These are phyloP conservation scores for Metrosideros polymorpha DNA, from an alignment of 441 rosid genomes.

Conservation along the genomic window DNA sequence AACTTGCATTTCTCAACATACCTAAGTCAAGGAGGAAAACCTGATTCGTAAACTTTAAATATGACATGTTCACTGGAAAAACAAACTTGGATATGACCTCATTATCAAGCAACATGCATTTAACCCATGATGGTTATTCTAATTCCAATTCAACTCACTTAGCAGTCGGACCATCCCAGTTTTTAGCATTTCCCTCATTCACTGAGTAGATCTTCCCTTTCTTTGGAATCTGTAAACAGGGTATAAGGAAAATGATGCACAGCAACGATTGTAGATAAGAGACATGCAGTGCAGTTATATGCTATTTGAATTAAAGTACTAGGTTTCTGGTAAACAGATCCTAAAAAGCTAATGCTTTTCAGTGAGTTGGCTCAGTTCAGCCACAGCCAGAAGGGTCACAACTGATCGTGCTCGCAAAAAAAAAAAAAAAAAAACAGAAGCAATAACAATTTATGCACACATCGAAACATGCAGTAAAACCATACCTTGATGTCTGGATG, in stretches of 20 bases:
- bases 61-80: not conserved
- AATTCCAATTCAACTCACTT: constrained; percentile 35
- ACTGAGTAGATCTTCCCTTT: constrained; percentile 94
- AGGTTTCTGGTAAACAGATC: not conserved
- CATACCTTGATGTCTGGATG: constrained; percentile 87
- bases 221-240: constrained; percentile 53
- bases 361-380: not conserved
- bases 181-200: constrained; percentile 95
- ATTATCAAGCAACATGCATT: not conserved
- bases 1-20: constrained; percentile 89
- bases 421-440: not conserved
- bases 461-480: not conserved
- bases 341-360: not conserved
- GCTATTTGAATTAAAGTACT: too few species aligned
- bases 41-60: not conserved
- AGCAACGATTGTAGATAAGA: not conserved
- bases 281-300: not conserved
- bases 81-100: not conserved
- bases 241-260: not conserved
- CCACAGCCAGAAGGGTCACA: not conserved
- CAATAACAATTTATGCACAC: not conserved
- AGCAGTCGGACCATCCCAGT: constrained; percentile 95
- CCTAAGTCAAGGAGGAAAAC: constrained; percentile 20
- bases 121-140: not conserved
- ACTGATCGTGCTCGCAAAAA: not conserved